These are phyloP conservation scores for Santalum album DNA, from an alignment of 164 flowering plant species.

Conservation along the genomic window DNA sequence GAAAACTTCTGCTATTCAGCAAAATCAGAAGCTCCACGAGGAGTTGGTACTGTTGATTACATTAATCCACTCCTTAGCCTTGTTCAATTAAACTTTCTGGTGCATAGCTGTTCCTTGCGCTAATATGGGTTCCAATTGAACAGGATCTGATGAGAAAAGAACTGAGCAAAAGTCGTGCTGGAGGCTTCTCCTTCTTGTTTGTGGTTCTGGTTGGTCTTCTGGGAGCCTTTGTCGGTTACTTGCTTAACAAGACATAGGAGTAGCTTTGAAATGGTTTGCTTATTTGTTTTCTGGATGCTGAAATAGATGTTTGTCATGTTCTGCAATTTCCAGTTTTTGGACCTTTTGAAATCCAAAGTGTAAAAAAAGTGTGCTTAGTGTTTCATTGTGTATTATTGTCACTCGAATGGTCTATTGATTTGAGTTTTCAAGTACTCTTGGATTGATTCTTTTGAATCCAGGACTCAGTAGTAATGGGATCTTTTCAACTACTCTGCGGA, in stretches of 20 bases:
- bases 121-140: background rate
- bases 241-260: slow-evolving; percentile 25
- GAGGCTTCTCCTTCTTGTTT: slow-evolving; percentile 32
- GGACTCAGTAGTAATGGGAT: no score
- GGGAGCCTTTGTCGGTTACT: slow-evolving; percentile 42
- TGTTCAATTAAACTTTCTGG: no score
- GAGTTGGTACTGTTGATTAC: slow-evolving; percentile 50
- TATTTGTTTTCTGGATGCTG: slow-evolving; percentile 6
- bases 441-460: no score
- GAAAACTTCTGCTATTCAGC: slow-evolving; percentile 49
- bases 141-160: slow-evolving; percentile 57
- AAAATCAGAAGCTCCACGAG: slow-evolving; percentile 55
- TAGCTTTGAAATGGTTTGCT: background rate
- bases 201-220: slow-evolving; percentile 43
- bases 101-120: no score
- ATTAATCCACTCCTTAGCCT: background rate
- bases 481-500: no score
- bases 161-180: slow-evolving; percentile 27
- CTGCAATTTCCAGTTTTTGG: background rate
- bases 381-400: slow-evolving; percentile 10
- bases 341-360: background rate
- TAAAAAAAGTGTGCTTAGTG: background rate
- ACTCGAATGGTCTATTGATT: background rate
- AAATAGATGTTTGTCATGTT: slow-evolving; percentile 7
- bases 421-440: background rate